A percentile compares a stretch with the other conserved stretches of the same genome.
These are phyloP conservation scores for Erodium moschatum DNA, from an alignment of 441 rosid species.

Conservation along the genomic window DNA sequence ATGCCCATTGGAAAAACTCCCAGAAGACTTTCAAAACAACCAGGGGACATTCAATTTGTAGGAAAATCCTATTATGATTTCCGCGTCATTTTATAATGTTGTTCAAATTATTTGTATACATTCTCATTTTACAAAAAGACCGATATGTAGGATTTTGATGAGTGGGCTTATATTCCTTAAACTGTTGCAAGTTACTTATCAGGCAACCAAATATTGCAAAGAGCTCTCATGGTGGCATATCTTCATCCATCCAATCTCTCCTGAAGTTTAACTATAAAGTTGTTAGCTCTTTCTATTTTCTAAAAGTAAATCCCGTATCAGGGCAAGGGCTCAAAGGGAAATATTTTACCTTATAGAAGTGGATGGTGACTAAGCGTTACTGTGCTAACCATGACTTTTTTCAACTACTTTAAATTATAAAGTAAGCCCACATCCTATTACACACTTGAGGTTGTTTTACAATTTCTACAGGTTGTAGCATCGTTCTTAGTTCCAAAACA, in stretches of 20 bases:
- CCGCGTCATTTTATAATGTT: background rate
- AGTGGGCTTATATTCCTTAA: background rate
- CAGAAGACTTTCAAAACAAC: constrained; percentile 9
- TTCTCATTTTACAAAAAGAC: background rate
- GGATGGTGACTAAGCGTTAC: background rate
- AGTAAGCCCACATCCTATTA: background rate
- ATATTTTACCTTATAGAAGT: background rate
- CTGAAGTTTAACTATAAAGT: background rate
- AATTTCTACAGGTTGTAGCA: background rate
- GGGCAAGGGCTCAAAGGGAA: background rate
- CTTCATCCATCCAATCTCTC: background rate
- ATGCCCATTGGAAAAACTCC: constrained; percentile 7
- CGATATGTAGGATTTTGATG: background rate
- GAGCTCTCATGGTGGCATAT: background rate
- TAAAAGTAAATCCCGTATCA: background rate
- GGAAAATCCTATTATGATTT: background rate
- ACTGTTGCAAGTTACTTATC: background rate
- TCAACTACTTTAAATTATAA: background rate
- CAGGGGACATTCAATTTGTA: background rate
- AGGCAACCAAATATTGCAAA: background rate
- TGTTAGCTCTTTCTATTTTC: constrained; percentile 4
- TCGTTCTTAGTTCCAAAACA: background rate
- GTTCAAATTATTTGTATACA: background rate
- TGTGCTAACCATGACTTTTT: background rate
- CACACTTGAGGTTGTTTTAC: background rate